Conservation (phyloP, 495 filamentous ascomycete species). For the Peziza echinospora region DNA sequence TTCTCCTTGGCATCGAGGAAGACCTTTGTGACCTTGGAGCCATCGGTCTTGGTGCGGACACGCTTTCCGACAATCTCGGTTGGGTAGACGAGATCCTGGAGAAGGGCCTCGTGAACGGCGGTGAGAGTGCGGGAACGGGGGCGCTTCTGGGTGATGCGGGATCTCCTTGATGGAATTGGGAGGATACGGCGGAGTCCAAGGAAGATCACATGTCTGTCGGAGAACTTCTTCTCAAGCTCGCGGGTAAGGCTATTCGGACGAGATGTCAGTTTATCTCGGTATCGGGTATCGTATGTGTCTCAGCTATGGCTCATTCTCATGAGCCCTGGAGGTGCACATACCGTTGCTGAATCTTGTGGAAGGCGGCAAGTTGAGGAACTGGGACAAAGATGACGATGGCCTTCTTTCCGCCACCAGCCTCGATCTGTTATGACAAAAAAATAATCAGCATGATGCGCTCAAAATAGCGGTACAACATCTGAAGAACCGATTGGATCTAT, state of each 20-base stretch:
- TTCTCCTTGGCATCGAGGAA: slow-evolving; percentile 99
- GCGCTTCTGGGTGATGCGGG: slow-evolving; percentile 94
- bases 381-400: slow-evolving; percentile 99
- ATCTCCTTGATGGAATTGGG: slow-evolving; percentile 89
- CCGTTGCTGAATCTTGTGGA: slow-evolving; percentile 99
- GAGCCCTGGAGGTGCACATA: slow-evolving; percentile 27
- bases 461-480: no score
- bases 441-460: background rate
- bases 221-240: slow-evolving; percentile 99
- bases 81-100: slow-evolving; percentile 89
- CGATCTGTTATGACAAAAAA: slow-evolving; percentile 42
- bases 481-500: no score
- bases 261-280: slow-evolving; percentile 4
- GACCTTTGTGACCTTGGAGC: slow-evolving; percentile 91
- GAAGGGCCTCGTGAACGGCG: slow-evolving; percentile 91
- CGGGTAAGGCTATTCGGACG: slow-evolving; percentile 56
- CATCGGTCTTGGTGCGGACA: slow-evolving; percentile 86
- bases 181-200: slow-evolving; percentile 96
- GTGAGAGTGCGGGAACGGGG: slow-evolving; percentile 92
- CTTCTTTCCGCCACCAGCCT: slow-evolving; percentile 99
- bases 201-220: slow-evolving; percentile 98
- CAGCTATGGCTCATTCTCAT: background rate
- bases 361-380: slow-evolving; percentile 80
- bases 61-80: slow-evolving; percentile 99
- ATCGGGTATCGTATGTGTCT: slow-evolving; percentile 4